These are phyloP conservation scores for Loxodes magnus DNA, from an alignment of 73 alveolate genomes.

Conservation along the genomic window DNA sequence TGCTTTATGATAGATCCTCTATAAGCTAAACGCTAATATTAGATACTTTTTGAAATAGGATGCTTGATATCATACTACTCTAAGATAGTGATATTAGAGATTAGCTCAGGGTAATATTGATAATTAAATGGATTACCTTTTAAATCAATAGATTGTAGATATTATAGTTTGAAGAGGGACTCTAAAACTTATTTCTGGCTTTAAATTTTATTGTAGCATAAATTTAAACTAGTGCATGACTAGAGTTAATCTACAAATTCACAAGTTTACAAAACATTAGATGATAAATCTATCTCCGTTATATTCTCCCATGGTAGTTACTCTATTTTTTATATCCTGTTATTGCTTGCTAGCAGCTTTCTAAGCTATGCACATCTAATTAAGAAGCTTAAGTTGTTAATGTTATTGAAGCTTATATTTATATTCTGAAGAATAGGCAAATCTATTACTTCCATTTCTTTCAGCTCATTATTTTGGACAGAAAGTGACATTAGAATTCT, in stretches of 20 bases:
- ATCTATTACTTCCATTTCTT: no score
- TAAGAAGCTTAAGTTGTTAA: not conserved
- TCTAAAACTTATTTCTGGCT: not conserved
- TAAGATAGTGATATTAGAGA: no score
- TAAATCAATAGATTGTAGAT: not conserved
- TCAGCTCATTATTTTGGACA: not conserved
- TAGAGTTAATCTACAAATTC: not conserved
- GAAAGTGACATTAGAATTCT: not conserved
- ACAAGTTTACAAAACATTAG: not conserved
- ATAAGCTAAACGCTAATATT: no score
- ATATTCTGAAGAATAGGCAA: constrained; percentile 4
- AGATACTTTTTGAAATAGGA: no score
- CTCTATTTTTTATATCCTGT: constrained; percentile 4
- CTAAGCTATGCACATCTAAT: not conserved
- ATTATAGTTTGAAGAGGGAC: not conserved
- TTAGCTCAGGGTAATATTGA: not conserved
- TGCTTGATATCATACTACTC: no score
- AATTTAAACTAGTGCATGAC: not conserved
- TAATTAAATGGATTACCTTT: constrained; percentile 3
- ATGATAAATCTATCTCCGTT: not conserved
- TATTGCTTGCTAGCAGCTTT: no score
- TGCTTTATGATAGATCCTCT: no score
- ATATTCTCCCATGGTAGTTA: not conserved
- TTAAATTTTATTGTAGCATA: not conserved
- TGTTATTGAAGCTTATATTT: not conserved